phyloP scores from a whole-genome alignment of 768 basidiomycete genomes.

The Phlegmacium glaucopus region DNA sequence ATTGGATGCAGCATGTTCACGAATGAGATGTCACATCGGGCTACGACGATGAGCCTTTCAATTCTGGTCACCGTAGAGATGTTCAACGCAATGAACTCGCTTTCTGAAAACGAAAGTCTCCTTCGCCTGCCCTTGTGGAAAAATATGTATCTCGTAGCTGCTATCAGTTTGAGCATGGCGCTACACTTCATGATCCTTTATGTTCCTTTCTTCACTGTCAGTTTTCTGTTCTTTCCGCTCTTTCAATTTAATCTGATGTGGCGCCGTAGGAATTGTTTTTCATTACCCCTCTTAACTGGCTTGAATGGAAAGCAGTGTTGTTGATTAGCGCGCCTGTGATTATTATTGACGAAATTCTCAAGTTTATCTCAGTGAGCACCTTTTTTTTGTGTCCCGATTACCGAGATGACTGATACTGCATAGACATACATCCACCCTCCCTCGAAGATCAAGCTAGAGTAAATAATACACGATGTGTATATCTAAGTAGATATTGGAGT shows the following conservation, averaged over 20 bases:
- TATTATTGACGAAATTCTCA: slow-evolving; percentile 86
- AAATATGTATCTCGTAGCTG: slow-evolving; percentile 89
- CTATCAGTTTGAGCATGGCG: slow-evolving; percentile 87
- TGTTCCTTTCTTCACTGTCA: slow-evolving; percentile 92
- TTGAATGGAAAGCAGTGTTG: slow-evolving; percentile 93
- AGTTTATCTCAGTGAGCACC: slow-evolving; percentile 68
- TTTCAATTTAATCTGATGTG: slow-evolving; percentile 5
- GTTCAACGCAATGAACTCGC: slow-evolving; percentile 98
- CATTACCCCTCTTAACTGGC: slow-evolving; percentile 91
- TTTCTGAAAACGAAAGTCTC: slow-evolving; percentile 95
- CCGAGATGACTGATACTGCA: not conserved
- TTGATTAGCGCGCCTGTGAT: slow-evolving; percentile 86
- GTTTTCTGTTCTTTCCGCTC: slow-evolving; percentile 21
- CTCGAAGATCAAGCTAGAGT: slow-evolving; percentile 46
- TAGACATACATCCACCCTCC: slow-evolving; percentile 47
- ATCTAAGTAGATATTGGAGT: no score
- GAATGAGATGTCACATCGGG: slow-evolving; percentile 77
- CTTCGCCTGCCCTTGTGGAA: slow-evolving; percentile 89
- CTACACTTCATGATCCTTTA: slow-evolving; percentile 95
- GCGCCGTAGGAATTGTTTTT: slow-evolving; percentile 72
- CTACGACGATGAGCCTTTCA: slow-evolving; percentile 95
- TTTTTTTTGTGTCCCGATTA: not conserved
- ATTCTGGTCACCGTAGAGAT: slow-evolving; percentile 95
- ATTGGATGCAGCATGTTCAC: slow-evolving; percentile 97
- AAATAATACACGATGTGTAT: slow-evolving; percentile 26